phyloP scores from a whole-genome alignment of 1,284 basidiomycete genomes.

The Calocybe gambosa region DNA sequence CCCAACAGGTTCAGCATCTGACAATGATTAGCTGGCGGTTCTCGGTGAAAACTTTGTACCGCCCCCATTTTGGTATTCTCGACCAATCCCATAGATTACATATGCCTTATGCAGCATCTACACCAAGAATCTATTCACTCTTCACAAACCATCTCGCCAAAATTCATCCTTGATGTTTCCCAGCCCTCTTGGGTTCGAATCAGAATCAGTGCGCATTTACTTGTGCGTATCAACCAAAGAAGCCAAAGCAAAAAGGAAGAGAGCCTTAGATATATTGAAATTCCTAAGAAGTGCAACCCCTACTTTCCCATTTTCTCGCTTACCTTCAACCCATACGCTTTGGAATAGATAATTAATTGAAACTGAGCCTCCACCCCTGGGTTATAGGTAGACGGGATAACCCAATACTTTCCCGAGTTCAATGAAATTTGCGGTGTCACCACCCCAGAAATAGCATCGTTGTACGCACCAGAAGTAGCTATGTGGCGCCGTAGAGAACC shows the following conservation, averaged over 20 bases:
- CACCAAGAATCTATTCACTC: no score
- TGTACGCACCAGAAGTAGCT: constrained; percentile 72
- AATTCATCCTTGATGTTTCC: no score
- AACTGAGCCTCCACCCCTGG: constrained; percentile 54
- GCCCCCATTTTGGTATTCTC: not conserved
- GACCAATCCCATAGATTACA: no score
- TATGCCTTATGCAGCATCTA: no score
- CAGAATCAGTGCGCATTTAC: no score
- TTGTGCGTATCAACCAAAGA: no score
- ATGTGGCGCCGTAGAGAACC: constrained; percentile 38
- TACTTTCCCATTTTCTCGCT: not conserved
- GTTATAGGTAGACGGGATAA: constrained; percentile 71
- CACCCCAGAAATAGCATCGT: constrained; percentile 66
- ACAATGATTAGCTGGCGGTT: not conserved
- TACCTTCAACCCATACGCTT: constrained; percentile 17
- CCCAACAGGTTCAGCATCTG: constrained; percentile 14
- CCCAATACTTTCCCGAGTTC: constrained; percentile 59
- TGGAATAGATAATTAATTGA: constrained; percentile 58
- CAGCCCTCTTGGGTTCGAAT: no score
- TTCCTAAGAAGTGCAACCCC: not conserved
- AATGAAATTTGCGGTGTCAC: constrained; percentile 50
- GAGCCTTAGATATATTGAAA: no score
- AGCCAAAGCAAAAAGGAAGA: no score
- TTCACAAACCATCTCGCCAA: no score
- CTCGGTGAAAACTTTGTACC: no score